Conservation (phyloP, 2,329 filamentous ascomycete species). For the Polychaeton citri region DNA sequence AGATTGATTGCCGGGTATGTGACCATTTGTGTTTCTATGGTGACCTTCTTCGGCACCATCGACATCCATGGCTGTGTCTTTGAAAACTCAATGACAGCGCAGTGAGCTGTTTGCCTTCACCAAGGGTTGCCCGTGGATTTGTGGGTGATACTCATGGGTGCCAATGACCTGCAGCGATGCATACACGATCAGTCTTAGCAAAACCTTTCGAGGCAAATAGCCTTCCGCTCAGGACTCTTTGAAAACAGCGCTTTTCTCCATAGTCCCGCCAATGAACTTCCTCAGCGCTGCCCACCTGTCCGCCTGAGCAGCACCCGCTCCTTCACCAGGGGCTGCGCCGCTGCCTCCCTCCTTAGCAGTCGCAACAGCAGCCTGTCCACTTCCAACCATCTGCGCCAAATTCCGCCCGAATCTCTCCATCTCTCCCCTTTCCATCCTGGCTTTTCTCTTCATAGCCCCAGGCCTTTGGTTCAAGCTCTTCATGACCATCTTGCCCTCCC, state of each 20-base stretch:
- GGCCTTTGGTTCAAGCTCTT: slow-evolving; percentile 62
- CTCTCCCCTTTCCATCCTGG: slow-evolving; percentile 66
- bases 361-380: slow-evolving; percentile 1
- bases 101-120: no score
- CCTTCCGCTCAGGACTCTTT: neutral
- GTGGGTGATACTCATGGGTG: no score
- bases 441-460: slow-evolving; percentile 73
- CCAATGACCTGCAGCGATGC: no score
- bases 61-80: no score
- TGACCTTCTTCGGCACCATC: no score
- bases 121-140: no score
- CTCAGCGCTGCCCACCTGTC: slow-evolving; percentile 70
- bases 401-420: slow-evolving; percentile 73
- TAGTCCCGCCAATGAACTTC: slow-evolving; percentile 70
- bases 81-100: no score
- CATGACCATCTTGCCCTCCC: slow-evolving; percentile 53
- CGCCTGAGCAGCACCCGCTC: slow-evolving; percentile 28
- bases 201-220: no score
- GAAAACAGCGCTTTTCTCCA: slow-evolving; percentile 52
- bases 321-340: slow-evolving; percentile 3
- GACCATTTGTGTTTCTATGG: no score
- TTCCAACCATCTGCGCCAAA: slow-evolving; percentile 53
- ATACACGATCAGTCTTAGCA: no score
- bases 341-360: slow-evolving; percentile 9
- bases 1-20: no score